Conservation (phyloP, 768 basidiomycete species). For the Leccinum aurantiacum region DNA sequence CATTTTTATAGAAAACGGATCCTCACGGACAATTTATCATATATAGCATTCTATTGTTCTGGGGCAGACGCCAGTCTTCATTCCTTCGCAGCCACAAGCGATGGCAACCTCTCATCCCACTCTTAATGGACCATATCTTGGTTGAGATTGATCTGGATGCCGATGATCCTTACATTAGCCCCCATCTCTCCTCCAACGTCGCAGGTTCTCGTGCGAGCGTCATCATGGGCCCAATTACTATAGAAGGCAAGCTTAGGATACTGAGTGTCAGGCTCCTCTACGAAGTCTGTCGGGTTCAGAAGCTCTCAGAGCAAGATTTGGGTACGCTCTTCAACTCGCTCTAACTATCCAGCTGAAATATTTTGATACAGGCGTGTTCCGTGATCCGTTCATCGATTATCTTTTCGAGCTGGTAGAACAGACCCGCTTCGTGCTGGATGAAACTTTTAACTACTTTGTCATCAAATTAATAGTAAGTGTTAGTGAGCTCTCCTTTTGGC, state of each 20-base stretch:
- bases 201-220: slow-evolving; percentile 39
- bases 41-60: slow-evolving; percentile 72
- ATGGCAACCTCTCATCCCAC: slow-evolving; percentile 79
- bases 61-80: slow-evolving; percentile 65
- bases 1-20: slow-evolving; percentile 63
- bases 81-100: slow-evolving; percentile 80
- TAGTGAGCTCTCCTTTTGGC: background rate
- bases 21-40: slow-evolving; percentile 81
- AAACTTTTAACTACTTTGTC: slow-evolving; percentile 91
- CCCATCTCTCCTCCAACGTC: slow-evolving; percentile 31
- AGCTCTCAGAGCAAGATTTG: slow-evolving; percentile 74
- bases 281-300: slow-evolving; percentile 91
- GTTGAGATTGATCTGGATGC: slow-evolving; percentile 80
- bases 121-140: slow-evolving; percentile 81
- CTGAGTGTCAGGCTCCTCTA: slow-evolving; percentile 79
- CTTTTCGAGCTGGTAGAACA: slow-evolving; percentile 93
- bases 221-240: slow-evolving; percentile 54
- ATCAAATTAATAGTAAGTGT: slow-evolving; percentile 86
- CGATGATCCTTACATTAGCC: slow-evolving; percentile 55
- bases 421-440: slow-evolving; percentile 84
- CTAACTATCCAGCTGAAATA: slow-evolving; percentile 9
- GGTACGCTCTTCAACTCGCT: slow-evolving; percentile 47
- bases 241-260: slow-evolving; percentile 78
- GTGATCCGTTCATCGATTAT: slow-evolving; percentile 81
- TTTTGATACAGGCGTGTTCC: slow-evolving; percentile 61